These are phyloP conservation scores for Solanum infundibuliforme DNA, from an alignment of 257 asterid species.

Conservation along the genomic window DNA sequence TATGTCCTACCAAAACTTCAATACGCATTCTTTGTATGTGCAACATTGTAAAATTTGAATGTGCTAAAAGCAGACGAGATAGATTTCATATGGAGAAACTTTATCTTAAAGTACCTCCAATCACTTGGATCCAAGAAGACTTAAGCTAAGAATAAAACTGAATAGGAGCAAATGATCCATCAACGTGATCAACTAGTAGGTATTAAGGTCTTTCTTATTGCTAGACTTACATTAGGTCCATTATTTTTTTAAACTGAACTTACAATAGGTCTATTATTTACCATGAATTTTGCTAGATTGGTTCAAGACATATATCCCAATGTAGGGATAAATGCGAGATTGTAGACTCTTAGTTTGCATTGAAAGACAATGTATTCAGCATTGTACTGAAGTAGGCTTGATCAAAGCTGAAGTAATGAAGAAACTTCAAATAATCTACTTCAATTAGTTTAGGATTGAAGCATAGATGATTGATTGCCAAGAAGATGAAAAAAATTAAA, in stretches of 20 bases:
- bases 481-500: not conserved
- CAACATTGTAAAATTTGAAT: not conserved
- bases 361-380: not conserved
- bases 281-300: not conserved
- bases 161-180: not conserved
- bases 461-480: not conserved
- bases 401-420: not conserved
- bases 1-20: not conserved
- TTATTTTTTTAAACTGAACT: not conserved
- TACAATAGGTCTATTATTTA: not conserved
- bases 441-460: not conserved
- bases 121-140: not conserved
- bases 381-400: not conserved
- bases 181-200: not conserved
- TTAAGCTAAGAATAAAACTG: not conserved
- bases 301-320: not conserved
- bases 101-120: not conserved
- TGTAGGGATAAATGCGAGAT: not conserved
- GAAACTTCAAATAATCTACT: not conserved
- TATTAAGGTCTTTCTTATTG: not conserved
- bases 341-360: not conserved
- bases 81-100: not conserved
- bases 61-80: not conserved
- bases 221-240: not conserved
- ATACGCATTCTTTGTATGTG: not conserved